Base-by-base conservation (phyloP, 2,329 filamentous ascomycete genomes). In the Diaporthe sp. region DNA sequence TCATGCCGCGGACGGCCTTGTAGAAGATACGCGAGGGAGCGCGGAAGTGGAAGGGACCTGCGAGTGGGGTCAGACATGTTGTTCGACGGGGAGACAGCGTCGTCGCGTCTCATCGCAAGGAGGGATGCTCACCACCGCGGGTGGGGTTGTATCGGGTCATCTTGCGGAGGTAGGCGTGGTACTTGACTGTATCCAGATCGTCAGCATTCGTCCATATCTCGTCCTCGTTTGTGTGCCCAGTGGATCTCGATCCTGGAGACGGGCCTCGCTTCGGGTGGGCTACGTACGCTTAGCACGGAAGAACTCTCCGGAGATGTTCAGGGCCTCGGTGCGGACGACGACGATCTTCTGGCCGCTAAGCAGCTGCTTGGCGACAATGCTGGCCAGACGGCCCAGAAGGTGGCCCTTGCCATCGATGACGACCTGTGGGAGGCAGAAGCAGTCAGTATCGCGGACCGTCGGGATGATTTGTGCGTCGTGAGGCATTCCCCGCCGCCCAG, bases 271-370 rank as follows among this genome's bases (percentile, higher is more conserved):
- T 73, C 77, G 79, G 78, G 79, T 78, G 80, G 79, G 79, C 34
- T 85, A 98, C 96, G 89, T 98, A 99, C 97, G 94, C 94, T 99
- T 99, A 83, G 96, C 93, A 88, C 97, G 95, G 94, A 99, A 99
- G 95, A 99, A 99, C 92, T 98, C 97, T 90, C 97, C 97, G 83
- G 97, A 99, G 92, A 99, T 99, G 94, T 99, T 99, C 88, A 99
- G 93, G 84, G 95, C 95, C 91, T 99, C 97, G 90, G 94, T 97
- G 92, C 97, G 95, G 87, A 99, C 97, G 83, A 99, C 91, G 85
- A 98, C 96, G 87, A 99, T 97, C 94, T 98, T 98, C 92, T 98
- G 96, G 87, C 96, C 96, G 89, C 93, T 97, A 84, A 98, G 94
- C 85, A 98, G 93, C 92, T 98, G 96, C 94, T 98, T 98, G 87